A percentile compares a stretch with the other conserved stretches of the same genome.
Conservation (phyloP, 805 yeast species). For the Phaffomyces opuntiae region DNA sequence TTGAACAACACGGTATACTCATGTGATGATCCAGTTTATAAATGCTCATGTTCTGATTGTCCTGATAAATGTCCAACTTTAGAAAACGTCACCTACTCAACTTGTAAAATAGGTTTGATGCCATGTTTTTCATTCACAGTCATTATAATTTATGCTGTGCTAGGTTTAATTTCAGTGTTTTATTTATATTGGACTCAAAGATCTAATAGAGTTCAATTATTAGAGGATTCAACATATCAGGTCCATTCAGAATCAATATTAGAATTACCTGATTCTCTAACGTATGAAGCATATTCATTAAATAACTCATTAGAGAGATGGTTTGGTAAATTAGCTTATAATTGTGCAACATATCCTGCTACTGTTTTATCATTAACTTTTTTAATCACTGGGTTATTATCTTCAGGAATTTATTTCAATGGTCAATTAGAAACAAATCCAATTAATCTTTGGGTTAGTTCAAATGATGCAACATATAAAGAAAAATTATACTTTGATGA, state of each 20-base stretch:
- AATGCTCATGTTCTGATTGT: constrained; percentile 91
- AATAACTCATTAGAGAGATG: constrained; percentile 40
- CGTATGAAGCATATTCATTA: constrained; percentile 35
- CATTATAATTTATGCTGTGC: constrained; percentile 38
- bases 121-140: constrained; percentile 72
- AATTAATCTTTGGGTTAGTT: constrained; percentile 83
- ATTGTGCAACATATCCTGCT: constrained; percentile 58
- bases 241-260: constrained; percentile 13
- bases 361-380: constrained; percentile 39
- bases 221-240: constrained; percentile 36
- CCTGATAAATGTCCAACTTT: constrained; percentile 69
- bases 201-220: constrained; percentile 26
- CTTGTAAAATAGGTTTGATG: constrained; percentile 52
- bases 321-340: constrained; percentile 45
- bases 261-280: constrained; percentile 8
- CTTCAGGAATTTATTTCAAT: constrained; percentile 45
- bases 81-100: constrained; percentile 33
- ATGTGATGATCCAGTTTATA: constrained; percentile 60
- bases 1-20: constrained; percentile 15
- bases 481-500: constrained; percentile 68
- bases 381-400: constrained; percentile 35
- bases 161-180: constrained; percentile 21
- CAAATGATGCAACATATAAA: constrained; percentile 57
- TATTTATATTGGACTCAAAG: constrained; percentile 19
- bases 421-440: constrained; percentile 71